phyloP scores from a whole-genome alignment of 2,329 filamentous ascomycete species.

The Talaromyces sp. region DNA sequence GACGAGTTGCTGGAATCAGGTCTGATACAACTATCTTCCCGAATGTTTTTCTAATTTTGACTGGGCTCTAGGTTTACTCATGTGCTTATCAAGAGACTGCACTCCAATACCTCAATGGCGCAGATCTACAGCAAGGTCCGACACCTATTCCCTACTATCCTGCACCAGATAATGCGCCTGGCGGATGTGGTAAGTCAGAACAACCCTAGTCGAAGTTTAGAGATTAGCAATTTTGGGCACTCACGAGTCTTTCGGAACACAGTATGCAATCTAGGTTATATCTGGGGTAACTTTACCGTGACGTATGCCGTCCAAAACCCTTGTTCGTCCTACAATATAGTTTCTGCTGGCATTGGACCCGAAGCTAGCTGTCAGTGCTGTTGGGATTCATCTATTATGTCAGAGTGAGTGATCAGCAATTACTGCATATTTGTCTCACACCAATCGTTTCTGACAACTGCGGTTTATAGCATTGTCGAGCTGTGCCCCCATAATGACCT shows the following conservation, averaged over 20 bases:
- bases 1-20: conserved; percentile 1
- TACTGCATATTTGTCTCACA: not conserved
- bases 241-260: too few relatives aligned
- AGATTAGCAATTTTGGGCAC: too few relatives aligned
- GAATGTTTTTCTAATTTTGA: not conserved
- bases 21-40: not conserved
- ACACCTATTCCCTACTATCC: not conserved
- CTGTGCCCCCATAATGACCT: not conserved
- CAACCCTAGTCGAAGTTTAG: not conserved
- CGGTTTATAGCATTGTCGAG: not conserved
- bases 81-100: not conserved
- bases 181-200: not conserved
- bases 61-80: not conserved
- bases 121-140: not conserved
- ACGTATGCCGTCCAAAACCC: not conserved
- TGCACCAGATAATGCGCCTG: not conserved
- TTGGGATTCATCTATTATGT: conserved; percentile 3
- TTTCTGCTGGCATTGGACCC: not conserved
- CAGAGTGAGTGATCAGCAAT: not conserved
- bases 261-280: not conserved
- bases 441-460: not conserved
- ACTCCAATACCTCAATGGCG: not conserved
- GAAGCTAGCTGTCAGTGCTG: conserved; percentile 1
- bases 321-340: not conserved
- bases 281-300: not conserved